Evolutionary conservation across 768 basidiomycete species (phyloP), one percentile per base, ranked within the genome.

Genomic region (Russula sp.): DNA sequence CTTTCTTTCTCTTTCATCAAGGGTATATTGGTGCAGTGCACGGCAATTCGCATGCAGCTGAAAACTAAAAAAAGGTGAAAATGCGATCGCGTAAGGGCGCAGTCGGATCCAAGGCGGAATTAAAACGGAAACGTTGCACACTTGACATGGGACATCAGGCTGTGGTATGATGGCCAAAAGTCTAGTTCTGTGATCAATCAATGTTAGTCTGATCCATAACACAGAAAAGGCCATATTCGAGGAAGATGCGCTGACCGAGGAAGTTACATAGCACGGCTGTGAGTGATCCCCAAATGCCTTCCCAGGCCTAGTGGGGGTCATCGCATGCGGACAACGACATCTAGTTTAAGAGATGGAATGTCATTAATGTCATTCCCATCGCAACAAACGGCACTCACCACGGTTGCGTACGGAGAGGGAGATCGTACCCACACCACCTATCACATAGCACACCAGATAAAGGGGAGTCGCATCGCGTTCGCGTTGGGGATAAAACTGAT

Each of bases 271-370:
- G 7, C 25, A 64, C 65, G 14, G 38, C 56, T 7, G 66, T 67
- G 46, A 68, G 60, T 34, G 69, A 68, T 10, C 58, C 61, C 42
- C 63, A 60, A 0, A 64, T 61, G 14, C 56, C 53, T 32, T 70
- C 69, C 65, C 65, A 70, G 0, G 69, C 66, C 18, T 36, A 47
- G 35, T 70, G 67, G 25, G 36, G 46, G 35, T 71, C 70, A 16
- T 57, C 55, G 38, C 69, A 69, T 0, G 67, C 63, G 3, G 69
- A 65, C 7, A 71, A 14, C 2, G 68, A 69, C 4, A 65, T n/a
- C 63, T 61, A 16, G 18, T 13, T 8, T 9, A n/a, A 45, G 35
- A 11, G 1, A n/a, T n/a, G n/a, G n/a, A n/a, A n/a, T n/a, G n/a
- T 45, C 16, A 56, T 41, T 16, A 35, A 43, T 36, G 9, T 25